Percentiles rank a stretch among this genome's conserved stretches.
Evolutionary conservation across 768 basidiomycete genomes (phyloP).

Genomic region (Termitomyces sp.): DNA sequence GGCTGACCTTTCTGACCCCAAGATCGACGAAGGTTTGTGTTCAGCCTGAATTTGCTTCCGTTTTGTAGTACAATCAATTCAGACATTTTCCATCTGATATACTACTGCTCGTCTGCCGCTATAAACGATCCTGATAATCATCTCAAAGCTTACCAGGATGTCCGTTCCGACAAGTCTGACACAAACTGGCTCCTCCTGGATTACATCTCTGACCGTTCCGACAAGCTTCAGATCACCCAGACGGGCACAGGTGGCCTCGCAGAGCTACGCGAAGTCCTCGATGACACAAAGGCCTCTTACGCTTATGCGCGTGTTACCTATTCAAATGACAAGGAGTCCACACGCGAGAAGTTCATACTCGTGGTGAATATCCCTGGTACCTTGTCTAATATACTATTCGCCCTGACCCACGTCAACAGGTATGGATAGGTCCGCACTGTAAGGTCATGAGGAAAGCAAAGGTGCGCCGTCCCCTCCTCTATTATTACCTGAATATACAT

Average conservation of each 20-base stretch:
- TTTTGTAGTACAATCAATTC: background rate
- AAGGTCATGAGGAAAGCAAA: conserved; percentile 93
- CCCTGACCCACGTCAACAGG: conserved; percentile 24
- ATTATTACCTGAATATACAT: background rate
- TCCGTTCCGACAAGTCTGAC: conserved; percentile 79
- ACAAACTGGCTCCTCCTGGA: conserved; percentile 90
- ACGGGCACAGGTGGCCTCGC: conserved; percentile 77
- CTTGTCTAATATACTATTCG: conserved; percentile 14
- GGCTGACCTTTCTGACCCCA: conserved; percentile 76
- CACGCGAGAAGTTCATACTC: conserved; percentile 85
- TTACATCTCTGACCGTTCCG: conserved; percentile 80
- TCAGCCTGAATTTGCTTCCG: background rate
- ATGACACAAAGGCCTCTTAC: conserved; percentile 73
- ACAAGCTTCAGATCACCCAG: conserved; percentile 71
- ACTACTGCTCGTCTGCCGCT: conserved; percentile 12
- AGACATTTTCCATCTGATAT: conserved; percentile 6
- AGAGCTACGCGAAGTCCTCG: conserved; percentile 68
- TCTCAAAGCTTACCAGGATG: conserved; percentile 73
- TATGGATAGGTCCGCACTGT: conserved; percentile 77
- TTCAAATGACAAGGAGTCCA: conserved; percentile 81
- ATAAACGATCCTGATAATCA: conserved; percentile 14
- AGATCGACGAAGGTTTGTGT: conserved; percentile 62
- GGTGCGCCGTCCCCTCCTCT: conserved; percentile 35
- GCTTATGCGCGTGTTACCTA: conserved; percentile 83
- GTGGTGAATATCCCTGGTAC: conserved; percentile 36